phyloP scores from a whole-genome alignment of 2,329 filamentous ascomycete species.

The Chrysoporthe cubensis region DNA sequence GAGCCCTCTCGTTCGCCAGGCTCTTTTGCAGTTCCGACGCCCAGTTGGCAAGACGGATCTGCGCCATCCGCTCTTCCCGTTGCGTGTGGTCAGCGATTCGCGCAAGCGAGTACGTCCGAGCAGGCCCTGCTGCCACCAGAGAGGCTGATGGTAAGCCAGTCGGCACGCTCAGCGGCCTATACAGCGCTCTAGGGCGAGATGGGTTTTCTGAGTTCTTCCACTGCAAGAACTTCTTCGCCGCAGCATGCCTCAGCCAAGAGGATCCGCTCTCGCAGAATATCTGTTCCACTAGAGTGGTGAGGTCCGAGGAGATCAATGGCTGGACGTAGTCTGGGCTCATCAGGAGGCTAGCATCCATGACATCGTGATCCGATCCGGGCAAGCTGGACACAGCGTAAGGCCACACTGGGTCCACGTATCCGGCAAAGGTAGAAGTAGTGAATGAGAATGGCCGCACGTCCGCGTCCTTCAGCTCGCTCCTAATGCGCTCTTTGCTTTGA shows the following conservation, averaged over 20 bases:
- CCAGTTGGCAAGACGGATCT: conserved; percentile 78
- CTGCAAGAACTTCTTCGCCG: conserved; percentile 78
- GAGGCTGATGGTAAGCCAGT: conserved; percentile 23
- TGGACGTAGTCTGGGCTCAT: conserved; percentile 92
- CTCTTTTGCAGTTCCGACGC: conserved; percentile 79
- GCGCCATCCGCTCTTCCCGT: conserved; percentile 41
- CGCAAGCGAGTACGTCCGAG: conserved; percentile 61
- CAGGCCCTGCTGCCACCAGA: conserved; percentile 32
- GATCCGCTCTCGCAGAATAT: conserved; percentile 80
- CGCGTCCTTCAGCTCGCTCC: conserved; percentile 58
- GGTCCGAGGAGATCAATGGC: conserved; percentile 77
- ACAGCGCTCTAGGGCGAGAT: conserved; percentile 40
- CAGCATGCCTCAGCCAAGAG: conserved; percentile 78
- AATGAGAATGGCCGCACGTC: conserved; percentile 72
- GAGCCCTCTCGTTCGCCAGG: conserved; percentile 71
- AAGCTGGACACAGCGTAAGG: conserved; percentile 81
- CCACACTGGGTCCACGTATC: conserved; percentile 39
- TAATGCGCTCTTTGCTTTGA: conserved; percentile 62
- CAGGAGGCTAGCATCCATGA: conserved; percentile 88
- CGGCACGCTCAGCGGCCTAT: conserved; percentile 39
- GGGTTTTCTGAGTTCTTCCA: conserved; percentile 58
- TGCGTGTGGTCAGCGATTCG: conserved; percentile 53
- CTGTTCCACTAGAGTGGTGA: conserved; percentile 68
- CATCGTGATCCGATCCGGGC: conserved; percentile 71
- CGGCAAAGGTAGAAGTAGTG: conserved; percentile 41